Evolutionary conservation across 2,329 filamentous ascomycete species (phyloP), one percentile per base, ranked within the genome.

Genomic region (Ophiostoma sp.): DNA sequence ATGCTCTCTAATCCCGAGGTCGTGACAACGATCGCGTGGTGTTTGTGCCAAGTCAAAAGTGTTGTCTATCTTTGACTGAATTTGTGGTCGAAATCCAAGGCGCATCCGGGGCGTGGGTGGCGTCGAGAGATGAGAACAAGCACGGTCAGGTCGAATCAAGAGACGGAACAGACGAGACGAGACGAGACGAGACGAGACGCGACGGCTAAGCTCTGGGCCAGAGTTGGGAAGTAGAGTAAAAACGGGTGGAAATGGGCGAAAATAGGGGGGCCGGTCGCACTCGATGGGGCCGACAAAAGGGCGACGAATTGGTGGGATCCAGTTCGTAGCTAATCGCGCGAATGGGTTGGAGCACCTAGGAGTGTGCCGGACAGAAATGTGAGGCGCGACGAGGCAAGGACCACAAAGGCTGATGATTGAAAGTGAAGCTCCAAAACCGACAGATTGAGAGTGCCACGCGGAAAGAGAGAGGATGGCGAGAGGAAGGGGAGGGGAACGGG

Each of bases 181-280:
- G 58, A 7, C 52, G 52, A 36, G 18, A 49, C 52, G 41, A 47
- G 18, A 16, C 49, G 40, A 66, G 47, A 63, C 60, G 64, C 64
- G 64, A 41, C 65, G 64, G 44, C 52, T 42, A 63, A 63, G 40
- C 40, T 63, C 60, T 42, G 60, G 49, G 27, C 60, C 42, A 65
- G 55, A 49, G 60, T 52, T 11, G 40, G 64, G 52, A 44, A 68
- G 60, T 18, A 42, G 36, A 64, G 44, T 45, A 64, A 55, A 55
- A 68, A 63, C 55, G 41, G 64, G 65, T 44, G 67, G 52, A 41
- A 60, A 49, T 65, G 67, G 27, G 67, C 47, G 62, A 58, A 66
- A 66, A 55, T 42, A 52, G 27, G 36, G 52, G 49, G 65, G 38
- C 65, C 40, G 49, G 65, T 60, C 52, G 52, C 65, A 66, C 38